Conservation (phyloP, 2,329 filamentous ascomycete species). For the Alternaria gaisen region DNA sequence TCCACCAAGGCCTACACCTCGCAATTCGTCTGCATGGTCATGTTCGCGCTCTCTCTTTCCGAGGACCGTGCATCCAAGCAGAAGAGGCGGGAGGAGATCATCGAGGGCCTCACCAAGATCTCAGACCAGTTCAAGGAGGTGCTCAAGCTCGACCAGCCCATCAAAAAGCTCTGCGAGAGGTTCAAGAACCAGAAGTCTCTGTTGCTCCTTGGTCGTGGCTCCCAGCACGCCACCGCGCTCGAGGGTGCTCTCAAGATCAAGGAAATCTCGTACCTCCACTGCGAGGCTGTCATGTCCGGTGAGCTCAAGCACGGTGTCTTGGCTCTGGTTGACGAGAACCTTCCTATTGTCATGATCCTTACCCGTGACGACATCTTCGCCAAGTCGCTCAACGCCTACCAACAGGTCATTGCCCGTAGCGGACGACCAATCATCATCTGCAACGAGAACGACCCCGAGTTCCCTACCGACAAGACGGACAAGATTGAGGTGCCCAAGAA, state of each 20-base stretch:
- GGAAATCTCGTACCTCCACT: slow-evolving; percentile 99
- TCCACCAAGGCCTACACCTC: slow-evolving; percentile 99
- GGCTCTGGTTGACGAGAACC: slow-evolving; percentile 95
- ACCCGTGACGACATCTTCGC: slow-evolving; percentile 95
- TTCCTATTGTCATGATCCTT: slow-evolving; percentile 99
- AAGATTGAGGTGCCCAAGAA: slow-evolving; percentile 98
- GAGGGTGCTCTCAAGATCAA: slow-evolving; percentile 99
- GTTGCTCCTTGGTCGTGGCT: slow-evolving; percentile 90
- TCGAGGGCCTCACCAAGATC: slow-evolving; percentile 87
- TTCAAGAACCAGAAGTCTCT: slow-evolving; percentile 98
- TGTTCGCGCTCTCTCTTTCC: slow-evolving; percentile 96
- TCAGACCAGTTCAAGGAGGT: slow-evolving; percentile 93
- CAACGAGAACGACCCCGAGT: slow-evolving; percentile 89
- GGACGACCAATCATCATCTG: slow-evolving; percentile 99
- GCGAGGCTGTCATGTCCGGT: slow-evolving; percentile 99
- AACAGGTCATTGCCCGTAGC: slow-evolving; percentile 96
- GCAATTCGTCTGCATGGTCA: slow-evolving; percentile 99
- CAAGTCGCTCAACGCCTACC: slow-evolving; percentile 99
- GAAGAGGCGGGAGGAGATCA: slow-evolving; percentile 91
- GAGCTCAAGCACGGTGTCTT: slow-evolving; percentile 99
- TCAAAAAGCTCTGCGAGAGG: slow-evolving; percentile 92
- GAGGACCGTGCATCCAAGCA: slow-evolving; percentile 97
- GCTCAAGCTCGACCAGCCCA: slow-evolving; percentile 87
- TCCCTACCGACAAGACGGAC: slow-evolving; percentile 85
- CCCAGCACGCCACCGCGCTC: slow-evolving; percentile 95